Evolutionary conservation across 1,139 yeast genomes (phyloP), one percentile per base, ranked within the genome.

Genomic region (Pneumocystis wakefieldiae): DNA sequence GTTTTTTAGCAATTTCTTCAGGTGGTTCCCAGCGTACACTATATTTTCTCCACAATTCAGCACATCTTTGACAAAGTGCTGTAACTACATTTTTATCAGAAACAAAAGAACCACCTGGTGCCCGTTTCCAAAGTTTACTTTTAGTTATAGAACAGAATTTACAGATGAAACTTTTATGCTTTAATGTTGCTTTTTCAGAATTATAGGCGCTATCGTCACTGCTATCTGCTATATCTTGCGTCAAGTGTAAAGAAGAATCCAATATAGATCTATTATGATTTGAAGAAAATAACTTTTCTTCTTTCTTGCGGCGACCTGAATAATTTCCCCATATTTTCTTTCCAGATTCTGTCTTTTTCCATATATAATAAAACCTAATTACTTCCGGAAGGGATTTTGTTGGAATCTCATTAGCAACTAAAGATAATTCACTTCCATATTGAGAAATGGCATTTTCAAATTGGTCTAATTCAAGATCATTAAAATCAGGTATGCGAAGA

Each of bases 21-120:
- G 96, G 96, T 61, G 83, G 83, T 68, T 85, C 90, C 97, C 98
- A 92, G n/a, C 78, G 78, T 0, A 87, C 85, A 0, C 91, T 97
- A 72, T 92, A 92, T 59, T 94, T 77, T 71, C 96, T 79, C 98
- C 98, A 92, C 57, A 92, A 73, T 65, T 85, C 78, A 0, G 97
- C 96, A 76, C 98, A 92, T 63, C 97, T 78, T 61, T 81, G 76
- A 72, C 98, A 92, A 19, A 92, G 76, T 0, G 90, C 96, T 12
- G 77, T 72, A 0, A 78, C 67, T 1, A 74, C 73, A 35, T 66
- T 64, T 48, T 72, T 70, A 6, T 70, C 71, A 2, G 66, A 67
- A 4, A 78, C 79, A 59, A 80, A 81, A 0, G 75, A 70, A 66
- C 74, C 77, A 0, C 94, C 95, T 0, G 94, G 86, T 0, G 86